Base-by-base conservation (phyloP, 371 early-diverging fungal genomes). In the Mortierella sp. region DNA sequence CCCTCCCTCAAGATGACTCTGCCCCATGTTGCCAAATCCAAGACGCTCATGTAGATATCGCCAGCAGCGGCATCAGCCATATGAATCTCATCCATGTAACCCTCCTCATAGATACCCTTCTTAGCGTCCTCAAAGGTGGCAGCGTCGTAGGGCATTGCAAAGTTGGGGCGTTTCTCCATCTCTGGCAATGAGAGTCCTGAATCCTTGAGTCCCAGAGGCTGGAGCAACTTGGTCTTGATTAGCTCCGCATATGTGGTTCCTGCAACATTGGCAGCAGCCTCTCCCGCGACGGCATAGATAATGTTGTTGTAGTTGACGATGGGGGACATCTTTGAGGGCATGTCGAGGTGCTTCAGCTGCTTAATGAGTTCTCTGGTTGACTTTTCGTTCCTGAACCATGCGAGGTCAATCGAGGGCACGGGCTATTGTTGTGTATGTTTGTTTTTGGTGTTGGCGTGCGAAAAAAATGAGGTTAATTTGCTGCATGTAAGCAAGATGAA, bases 11-110 rank as follows among this genome's bases (percentile, higher is more conserved):
- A 64, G 34, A 79, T 26, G 2, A 51, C 64, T 51, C 26, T 69
- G 0, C 69, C 78, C 80, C 75, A 80, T 9, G 40, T 44, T 0
- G 43, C 80, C 34, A 80, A n/a, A 71, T 80, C 80, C 24, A 80
- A 16, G 0, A 75, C 75, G 21, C 54, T 75, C 51, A 75, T 71
- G 75, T 55, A 80, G 28, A 80, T 75, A 26, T 80, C 80, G 19
- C 80, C 80, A 28, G 80, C 75, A 16, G 80, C 55, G 2, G 80
- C 75, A 26, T 16, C 37, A 5, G 73, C 59, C 55, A 73, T 48
- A 43, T 64, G 61, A 24, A 46, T 51, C 1, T 55, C 50, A 43
- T 78, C 74, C 44, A 78, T n/a, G 4, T 71, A 46, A 13, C 19
- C 24, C 37, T 40, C 44, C 28, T 70, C 34, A 19, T 26, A 74